Evolutionary conservation across 2,329 filamentous ascomycete species (phyloP), one percentile per base, ranked within the genome.

Genomic region (Microdochium bolleyi): DNA sequence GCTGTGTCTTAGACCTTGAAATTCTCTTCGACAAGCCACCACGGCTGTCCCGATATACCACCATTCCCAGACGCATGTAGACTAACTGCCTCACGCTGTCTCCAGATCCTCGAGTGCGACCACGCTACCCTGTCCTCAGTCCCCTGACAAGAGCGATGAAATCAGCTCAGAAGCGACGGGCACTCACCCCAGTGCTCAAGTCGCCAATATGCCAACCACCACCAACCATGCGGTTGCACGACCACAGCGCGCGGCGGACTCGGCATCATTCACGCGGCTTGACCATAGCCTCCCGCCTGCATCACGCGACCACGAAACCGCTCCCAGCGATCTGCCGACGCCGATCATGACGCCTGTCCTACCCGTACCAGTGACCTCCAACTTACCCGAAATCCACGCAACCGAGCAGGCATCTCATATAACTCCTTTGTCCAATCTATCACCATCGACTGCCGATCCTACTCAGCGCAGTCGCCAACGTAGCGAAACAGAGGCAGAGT

Each of bases 81-180:
- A 30, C 27, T 30, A 30, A 30, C 27, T 30, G 11, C 27, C 19
- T 22, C 37, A 19, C 37, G 19, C 37, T 16, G 37, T 41, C 4
- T 16, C 19, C 19, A 41, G 37, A 4, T 41, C 37, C 5, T 19
- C 37, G 13, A 19, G 13, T 41, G 37, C 16, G 7, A 16, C 14
- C 37, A 41, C 51, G 52, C 57, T 48, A 41, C 56, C 53, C 54
- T 70, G 79, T 21, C 73, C 86, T 50, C 80, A 82, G 7, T 85
- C 85, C 14, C 83, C 84, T 30, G 77, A 82, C 13, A 77, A 80
- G 11, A 87, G 82, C 62, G 79, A 86, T 57, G 81, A 84, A 55
- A 70, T 73, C 16, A 82, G 78, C 60, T 78, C 78, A 24, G 63
- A 71, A 24, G 19, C 53, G 16, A 38, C 27, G 54, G 70, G 69